phyloP scores from a whole-genome alignment of 1,139 yeast genomes.

The Geotrichum restrictum region DNA sequence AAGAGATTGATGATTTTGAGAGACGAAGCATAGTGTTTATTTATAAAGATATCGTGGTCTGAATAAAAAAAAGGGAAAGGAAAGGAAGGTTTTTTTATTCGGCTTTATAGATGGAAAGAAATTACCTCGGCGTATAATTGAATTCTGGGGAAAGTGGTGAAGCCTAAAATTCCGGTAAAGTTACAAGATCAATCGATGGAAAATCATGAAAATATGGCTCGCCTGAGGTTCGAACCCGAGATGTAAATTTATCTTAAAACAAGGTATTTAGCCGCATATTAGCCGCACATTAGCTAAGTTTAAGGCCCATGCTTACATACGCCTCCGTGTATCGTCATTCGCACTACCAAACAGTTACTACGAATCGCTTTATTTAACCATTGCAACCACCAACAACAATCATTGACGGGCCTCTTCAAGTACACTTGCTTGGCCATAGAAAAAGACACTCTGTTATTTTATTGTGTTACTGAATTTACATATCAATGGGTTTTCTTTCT shows the following conservation, averaged over 20 bases:
- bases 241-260: neutral
- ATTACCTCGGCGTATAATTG: too few species aligned
- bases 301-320: neutral
- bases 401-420: neutral
- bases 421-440: neutral
- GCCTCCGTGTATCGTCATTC: neutral
- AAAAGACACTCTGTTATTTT: neutral
- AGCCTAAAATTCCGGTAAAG: too few species aligned
- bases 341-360: neutral
- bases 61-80: neutral
- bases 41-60: neutral
- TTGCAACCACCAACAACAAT: conserved; percentile 3
- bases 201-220: neutral
- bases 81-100: neutral
- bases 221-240: neutral
- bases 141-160: too few species aligned
- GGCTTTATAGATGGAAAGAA: too few species aligned
- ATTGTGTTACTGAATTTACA: too few species aligned
- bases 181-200: conserved; percentile 10
- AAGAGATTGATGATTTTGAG: neutral
- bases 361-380: too few species aligned
- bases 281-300: neutral
- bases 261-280: neutral
- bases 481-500: conserved; percentile 39
- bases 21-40: neutral